Base-by-base conservation (phyloP, 805 yeast species). In the Cyberlindnera suaveolens region DNA sequence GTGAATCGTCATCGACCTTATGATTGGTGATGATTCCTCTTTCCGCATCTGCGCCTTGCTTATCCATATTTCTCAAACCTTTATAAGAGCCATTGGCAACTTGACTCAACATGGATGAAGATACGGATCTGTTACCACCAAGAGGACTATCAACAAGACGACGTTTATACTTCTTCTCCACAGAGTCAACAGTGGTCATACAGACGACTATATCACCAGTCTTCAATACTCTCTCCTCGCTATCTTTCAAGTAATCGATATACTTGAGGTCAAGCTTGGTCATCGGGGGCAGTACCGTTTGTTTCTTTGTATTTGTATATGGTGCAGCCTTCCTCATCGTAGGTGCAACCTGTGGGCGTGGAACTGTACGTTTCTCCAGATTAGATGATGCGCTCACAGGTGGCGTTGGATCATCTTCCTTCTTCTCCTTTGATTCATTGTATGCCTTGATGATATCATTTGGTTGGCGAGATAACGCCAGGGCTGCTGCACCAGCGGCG, bases 161-260 rank as follows among this genome's bases (percentile, higher is more conserved):
- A 0, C 86, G 86, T 50, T 67, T 74, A 46, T 71, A 69, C 45
- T 71, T 80, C 58, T 68, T 77, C 47, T 82, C 87, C 49, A 84
- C 71, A 0, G 46, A 38, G 6, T 73, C 80, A 0, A 78, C 74
- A 3, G 66, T 56, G 8, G 72, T 64, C 40, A 66, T 62, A 6
- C 67, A 61, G 2, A 75, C 74, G 32, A 67, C 64, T 4, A 79
- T 71, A 27, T 77, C 74, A 1, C 84, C 86, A 27, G 71, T 72
- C 47, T 71, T 76, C 38, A 80, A 44, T 1, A 83, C 71, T 44
- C 88, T 67, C 54, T 84, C 93, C 40, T 80, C 79, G 1, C 70
- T 62, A 53, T 74, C 76, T 18, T 61, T 64, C 48, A 84, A 61
- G 52, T 66, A 79, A 33, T 68, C 66, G 6, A 68, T 67, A 84